Evolutionary conservation across 176 grass and related monocot genomes (phyloP), one percentile per base, ranked within the genome.

Genomic region (Oryza meridionalis): DNA sequence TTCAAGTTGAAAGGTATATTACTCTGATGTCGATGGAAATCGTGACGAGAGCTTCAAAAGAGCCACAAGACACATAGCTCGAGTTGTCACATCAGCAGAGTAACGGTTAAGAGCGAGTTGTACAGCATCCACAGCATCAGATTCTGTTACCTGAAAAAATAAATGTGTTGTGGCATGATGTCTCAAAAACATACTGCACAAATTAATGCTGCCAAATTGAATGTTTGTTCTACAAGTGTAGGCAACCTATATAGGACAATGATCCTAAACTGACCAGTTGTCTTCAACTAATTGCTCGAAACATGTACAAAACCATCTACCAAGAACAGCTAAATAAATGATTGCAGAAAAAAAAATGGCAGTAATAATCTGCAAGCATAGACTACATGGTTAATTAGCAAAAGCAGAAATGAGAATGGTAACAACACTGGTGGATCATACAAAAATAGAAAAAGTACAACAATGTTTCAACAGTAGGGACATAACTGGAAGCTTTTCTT

Each of bases 1-100:
- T 40, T 77, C 31, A 75, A 75, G 5, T 51, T 75, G 67, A 76
- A 84, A 84, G 50, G 65, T 67, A 84, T 75, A 88, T 81, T 98
- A 98, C 96, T 90, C 90, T 51, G 96, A 90, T 67, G 84, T 88
- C 6, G 89, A 90, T 59, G 92, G 91, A 86, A 98, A 95, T 40
- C 96, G 91, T 63, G 96, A 95, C 40, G 96, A 93, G 32, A 98
- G 87, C 83, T 98, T 98, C 79, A 98, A 77, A 81, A 98, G 90
- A 88, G 92, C 92, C 90, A 98, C 82, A 42, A 98, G 87, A 77
- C 90, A 94, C 95, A 98, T 98, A 25, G 95, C 87, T 84, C 90
- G 75, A 91, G 92, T 94, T 78, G 90, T 91, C 84, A 92, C 77
- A 79, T 98, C 95, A 61, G 88, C 49, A 76, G 88, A 88, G 59